phyloP scores from a whole-genome alignment of 2,329 filamentous ascomycete genomes.

The Ceratocystis ficicola region DNA sequence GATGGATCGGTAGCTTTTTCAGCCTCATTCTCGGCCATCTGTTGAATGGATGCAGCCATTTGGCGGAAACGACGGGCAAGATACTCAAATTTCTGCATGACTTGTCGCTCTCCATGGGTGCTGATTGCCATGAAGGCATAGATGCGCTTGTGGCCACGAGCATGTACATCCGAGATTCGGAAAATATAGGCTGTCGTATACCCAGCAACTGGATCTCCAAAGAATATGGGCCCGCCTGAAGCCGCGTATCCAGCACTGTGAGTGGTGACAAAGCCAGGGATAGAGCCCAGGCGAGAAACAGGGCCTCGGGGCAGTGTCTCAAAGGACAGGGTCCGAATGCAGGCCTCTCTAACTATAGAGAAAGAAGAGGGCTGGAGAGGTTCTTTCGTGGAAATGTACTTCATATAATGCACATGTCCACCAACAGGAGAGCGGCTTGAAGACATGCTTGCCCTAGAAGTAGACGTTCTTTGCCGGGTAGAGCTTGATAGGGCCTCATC shows the following conservation, averaged over 20 bases:
- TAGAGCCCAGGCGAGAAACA: conserved; percentile 29
- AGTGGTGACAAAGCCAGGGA: conserved; percentile 40
- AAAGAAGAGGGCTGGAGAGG: conserved; percentile 50
- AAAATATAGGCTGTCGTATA: conserved; percentile 62
- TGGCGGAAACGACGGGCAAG: conserved; percentile 52
- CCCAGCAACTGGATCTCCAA: conserved; percentile 51
- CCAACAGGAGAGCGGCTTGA: conserved; percentile 33
- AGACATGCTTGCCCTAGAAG: conserved; percentile 39
- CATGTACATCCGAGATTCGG: conserved; percentile 54
- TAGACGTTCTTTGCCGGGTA: conserved; percentile 33
- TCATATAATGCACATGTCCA: conserved; percentile 51
- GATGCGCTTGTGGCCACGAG: conserved; percentile 55
- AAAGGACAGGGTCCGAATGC: conserved; percentile 53
- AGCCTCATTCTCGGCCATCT: conserved; percentile 50
- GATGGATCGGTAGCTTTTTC: conserved; percentile 39
- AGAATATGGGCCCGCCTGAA: conserved; percentile 55
- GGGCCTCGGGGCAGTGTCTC: conserved; percentile 51
- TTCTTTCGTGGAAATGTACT: conserved; percentile 58
- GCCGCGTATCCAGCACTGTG: conserved; percentile 43
- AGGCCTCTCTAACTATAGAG: conserved; percentile 54
- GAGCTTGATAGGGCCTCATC: conserved; percentile 36
- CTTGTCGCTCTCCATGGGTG: conserved; percentile 51
- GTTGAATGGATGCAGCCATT: conserved; percentile 53
- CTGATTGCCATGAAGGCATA: conserved; percentile 56
- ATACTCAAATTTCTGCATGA: conserved; percentile 54